phyloP scores from a whole-genome alignment of 305 asterid species.

The Fraxinus sp. region DNA sequence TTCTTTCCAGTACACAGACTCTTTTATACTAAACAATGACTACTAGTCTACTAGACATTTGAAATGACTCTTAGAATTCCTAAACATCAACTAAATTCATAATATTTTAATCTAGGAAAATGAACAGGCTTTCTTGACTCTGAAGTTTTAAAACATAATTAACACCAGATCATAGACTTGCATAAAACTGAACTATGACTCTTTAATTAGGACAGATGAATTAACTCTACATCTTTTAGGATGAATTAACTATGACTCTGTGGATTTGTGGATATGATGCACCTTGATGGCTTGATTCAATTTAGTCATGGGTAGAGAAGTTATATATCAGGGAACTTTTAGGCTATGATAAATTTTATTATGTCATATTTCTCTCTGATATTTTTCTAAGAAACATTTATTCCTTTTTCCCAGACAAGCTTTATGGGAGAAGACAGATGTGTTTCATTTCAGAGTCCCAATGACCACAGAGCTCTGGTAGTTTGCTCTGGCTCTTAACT shows the following conservation, averaged over 20 bases:
- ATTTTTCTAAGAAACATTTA: not conserved
- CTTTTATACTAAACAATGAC: not conserved
- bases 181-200: not conserved
- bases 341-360: not conserved
- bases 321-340: not conserved
- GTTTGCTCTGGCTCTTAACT: not conserved
- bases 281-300: not conserved
- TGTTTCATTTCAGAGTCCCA: constrained; percentile 1
- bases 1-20: not conserved
- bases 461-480: constrained; percentile 37
- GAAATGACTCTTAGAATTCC: not conserved
- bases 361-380: not conserved
- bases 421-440: constrained; percentile 14
- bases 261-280: not conserved
- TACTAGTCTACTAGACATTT: not conserved
- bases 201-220: not conserved
- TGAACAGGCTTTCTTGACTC: not conserved
- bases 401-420: constrained; percentile 5
- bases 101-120: not conserved
- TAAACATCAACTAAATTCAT: not conserved
- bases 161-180: not conserved
- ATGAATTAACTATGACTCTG: not conserved
- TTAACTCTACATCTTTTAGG: not conserved
- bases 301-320: constrained; percentile 11
- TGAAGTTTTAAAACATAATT: not conserved